Conservation (phyloP, 2,329 filamentous ascomycete species). For the Colletotrichum sansevieriae region DNA sequence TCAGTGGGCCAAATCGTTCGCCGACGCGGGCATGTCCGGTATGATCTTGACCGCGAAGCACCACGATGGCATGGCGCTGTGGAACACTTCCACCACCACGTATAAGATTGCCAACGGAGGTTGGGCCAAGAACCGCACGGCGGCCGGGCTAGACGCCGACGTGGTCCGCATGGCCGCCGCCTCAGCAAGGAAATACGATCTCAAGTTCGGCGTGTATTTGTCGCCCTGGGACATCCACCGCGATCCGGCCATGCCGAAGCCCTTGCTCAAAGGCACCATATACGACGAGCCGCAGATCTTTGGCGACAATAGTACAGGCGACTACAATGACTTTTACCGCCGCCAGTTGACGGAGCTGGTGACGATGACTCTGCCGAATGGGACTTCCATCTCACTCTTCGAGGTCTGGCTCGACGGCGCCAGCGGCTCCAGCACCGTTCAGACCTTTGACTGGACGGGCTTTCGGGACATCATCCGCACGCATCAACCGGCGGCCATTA, state of each 20-base stretch:
- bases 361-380: background rate
- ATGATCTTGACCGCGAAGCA: constrained; percentile 54
- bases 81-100: constrained; percentile 50
- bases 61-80: constrained; percentile 53
- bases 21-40: constrained; percentile 44
- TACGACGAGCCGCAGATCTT: constrained; percentile 27
- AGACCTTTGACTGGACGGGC: constrained; percentile 48
- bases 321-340: background rate
- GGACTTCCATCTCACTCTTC: constrained; percentile 44
- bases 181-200: constrained; percentile 49
- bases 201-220: constrained; percentile 52
- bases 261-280: constrained; percentile 36
- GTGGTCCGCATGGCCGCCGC: constrained; percentile 50
- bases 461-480: constrained; percentile 49
- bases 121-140: constrained; percentile 45
- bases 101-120: constrained; percentile 46
- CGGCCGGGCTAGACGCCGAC: constrained; percentile 47
- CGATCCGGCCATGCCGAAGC: constrained; percentile 52
- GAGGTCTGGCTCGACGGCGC: constrained; percentile 51
- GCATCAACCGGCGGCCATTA: background rate
- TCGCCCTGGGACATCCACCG: constrained; percentile 54
- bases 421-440: constrained; percentile 48
- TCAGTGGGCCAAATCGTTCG: constrained; percentile 47
- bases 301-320: background rate
- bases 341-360: background rate